Evolutionary conservation across 2,329 filamentous ascomycete species (phyloP).

Genomic region (Pseudocercospora fijiensis): DNA sequence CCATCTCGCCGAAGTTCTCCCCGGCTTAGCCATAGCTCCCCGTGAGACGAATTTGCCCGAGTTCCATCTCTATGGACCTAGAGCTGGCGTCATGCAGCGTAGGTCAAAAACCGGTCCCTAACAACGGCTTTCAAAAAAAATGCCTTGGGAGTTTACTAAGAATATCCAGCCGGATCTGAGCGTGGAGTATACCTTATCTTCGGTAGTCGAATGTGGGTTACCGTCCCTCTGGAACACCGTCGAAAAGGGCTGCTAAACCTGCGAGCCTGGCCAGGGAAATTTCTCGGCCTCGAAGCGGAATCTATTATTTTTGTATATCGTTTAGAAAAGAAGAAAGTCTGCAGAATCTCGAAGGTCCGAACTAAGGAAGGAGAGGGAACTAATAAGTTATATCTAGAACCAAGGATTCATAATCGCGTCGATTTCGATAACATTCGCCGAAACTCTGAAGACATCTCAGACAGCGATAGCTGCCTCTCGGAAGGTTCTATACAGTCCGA

Average conservation of each 20-base stretch:
- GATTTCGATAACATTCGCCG: neutral
- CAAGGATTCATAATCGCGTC: neutral
- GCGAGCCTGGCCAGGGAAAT: slow-evolving; percentile 5
- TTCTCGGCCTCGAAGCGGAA: slow-evolving; percentile 7
- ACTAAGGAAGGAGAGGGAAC: neutral
- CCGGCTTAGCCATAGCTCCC: no score
- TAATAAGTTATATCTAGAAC: neutral
- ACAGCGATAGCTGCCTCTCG: neutral
- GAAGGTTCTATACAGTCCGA: neutral
- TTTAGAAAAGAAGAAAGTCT: slow-evolving; percentile 2
- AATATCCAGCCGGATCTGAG: neutral
- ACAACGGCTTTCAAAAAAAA: slow-evolving; percentile 9
- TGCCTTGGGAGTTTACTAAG: neutral
- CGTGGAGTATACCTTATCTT: slow-evolving; percentile 6
- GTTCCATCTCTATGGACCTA: neutral
- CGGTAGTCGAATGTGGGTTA: slow-evolving; percentile 7
- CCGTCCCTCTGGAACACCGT: neutral
- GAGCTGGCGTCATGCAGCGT: neutral
- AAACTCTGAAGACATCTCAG: neutral
- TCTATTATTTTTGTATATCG: neutral
- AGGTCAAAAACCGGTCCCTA: slow-evolving; percentile 12
- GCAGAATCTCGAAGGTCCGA: neutral
- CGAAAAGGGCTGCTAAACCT: neutral
- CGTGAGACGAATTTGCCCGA: neutral
- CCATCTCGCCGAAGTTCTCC: no score